Percentiles rank a stretch among this genome's conserved stretches.
phyloP scores from a whole-genome alignment of 306 rosid species.

The Cicer chorassanicum region DNA sequence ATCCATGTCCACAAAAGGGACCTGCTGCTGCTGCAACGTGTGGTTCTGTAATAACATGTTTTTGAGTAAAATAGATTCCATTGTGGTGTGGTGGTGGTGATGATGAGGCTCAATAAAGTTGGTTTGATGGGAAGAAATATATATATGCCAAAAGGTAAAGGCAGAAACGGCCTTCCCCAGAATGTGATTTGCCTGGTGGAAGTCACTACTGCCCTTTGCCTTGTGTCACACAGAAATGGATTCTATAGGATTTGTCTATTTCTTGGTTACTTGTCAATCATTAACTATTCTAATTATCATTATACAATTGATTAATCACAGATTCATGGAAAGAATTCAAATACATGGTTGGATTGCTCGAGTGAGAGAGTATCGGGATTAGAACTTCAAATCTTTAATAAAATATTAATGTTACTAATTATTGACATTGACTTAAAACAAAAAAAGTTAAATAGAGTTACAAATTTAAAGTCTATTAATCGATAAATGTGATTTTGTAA shows the following conservation, averaged over 20 bases:
- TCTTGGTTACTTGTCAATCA: background rate
- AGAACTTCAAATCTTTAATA: too few species aligned
- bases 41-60: constrained; percentile 27
- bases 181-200: constrained; percentile 32
- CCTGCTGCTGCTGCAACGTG: constrained; percentile 27
- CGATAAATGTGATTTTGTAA: too few species aligned
- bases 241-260: constrained; percentile 31
- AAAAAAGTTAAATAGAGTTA: too few species aligned
- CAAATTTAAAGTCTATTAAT: too few species aligned
- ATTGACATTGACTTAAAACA: too few species aligned
- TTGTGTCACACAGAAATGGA: constrained; percentile 12
- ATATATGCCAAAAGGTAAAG: background rate
- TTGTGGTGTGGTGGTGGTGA: background rate
- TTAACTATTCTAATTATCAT: background rate
- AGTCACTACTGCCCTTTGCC: background rate
- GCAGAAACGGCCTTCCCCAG: constrained; percentile 54
- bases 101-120: background rate
- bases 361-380: too few species aligned
- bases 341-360: too few species aligned
- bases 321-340: too few species aligned
- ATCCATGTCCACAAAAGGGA: constrained; percentile 39
- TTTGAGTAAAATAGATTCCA: constrained; percentile 38
- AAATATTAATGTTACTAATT: too few species aligned
- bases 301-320: background rate
- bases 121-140: background rate